Evolutionary conservation across 2,329 filamentous ascomycete species (phyloP).

Genomic region (Alternaria ventricosa): DNA sequence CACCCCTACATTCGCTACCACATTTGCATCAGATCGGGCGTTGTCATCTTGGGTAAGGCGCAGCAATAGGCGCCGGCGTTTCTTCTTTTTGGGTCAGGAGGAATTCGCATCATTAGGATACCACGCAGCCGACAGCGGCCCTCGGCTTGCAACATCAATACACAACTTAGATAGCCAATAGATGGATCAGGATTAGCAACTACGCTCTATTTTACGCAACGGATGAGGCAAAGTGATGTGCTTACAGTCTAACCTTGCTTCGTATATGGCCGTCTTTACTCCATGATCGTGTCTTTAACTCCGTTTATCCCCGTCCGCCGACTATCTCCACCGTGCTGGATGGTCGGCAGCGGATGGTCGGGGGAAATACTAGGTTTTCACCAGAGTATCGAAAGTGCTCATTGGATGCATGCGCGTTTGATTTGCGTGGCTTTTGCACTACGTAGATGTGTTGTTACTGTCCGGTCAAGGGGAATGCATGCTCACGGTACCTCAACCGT

Average conservation of each 20-base stretch:
- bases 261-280: background rate
- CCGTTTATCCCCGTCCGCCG: background rate
- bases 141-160: constrained; percentile 1
- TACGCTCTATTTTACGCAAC: background rate
- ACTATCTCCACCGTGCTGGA: background rate
- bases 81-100: background rate
- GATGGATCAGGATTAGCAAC: background rate
- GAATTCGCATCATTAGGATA: constrained; percentile 4
- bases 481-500: background rate
- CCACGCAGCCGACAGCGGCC: constrained; percentile 1
- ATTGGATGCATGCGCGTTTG: background rate
- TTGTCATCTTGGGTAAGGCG: background rate
- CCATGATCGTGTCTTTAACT: background rate
- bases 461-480: background rate
- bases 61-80: background rate
- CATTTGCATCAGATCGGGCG: background rate
- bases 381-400: accelerated
- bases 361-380: background rate
- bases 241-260: background rate
- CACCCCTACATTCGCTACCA: background rate
- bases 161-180: background rate
- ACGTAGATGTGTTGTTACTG: background rate
- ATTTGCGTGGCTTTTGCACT: background rate
- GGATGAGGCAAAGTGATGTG: too few species aligned
- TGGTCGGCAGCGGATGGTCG: background rate